Percentiles rank a stretch among this genome's conserved stretches.
Evolutionary conservation across 2,329 filamentous ascomycete genomes (phyloP).

Genomic region (Aspergillus transmontanensis): DNA sequence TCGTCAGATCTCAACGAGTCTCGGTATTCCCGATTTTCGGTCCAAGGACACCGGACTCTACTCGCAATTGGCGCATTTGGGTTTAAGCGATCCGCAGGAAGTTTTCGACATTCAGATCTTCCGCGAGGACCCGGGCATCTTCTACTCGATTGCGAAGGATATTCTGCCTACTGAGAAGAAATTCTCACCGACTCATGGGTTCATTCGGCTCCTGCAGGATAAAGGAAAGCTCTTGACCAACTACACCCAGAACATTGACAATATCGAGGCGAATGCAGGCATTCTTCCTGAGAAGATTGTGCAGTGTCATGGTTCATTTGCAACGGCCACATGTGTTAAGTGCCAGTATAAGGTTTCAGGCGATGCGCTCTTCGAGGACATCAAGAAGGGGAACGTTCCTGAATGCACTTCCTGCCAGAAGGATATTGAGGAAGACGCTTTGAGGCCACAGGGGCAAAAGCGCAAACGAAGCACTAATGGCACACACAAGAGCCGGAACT

Average conservation of each 20-base stretch:
- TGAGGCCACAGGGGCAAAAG: conserved; percentile 52
- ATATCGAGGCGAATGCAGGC: conserved; percentile 85
- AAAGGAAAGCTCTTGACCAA: conserved; percentile 90
- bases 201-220: conserved; percentile 86
- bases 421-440: conserved; percentile 47
- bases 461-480: conserved; percentile 56
- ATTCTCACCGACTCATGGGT: conserved; percentile 90
- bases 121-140: conserved; percentile 80
- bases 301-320: conserved; percentile 96
- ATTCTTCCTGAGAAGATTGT: conserved; percentile 80
- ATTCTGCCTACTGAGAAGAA: conserved; percentile 79
- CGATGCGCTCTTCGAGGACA: conserved; percentile 75
- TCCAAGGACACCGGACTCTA: conserved; percentile 93
- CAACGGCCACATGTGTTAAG: conserved; percentile 83
- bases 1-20: conserved; percentile 78
- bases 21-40: conserved; percentile 96
- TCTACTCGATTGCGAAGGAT: conserved; percentile 88
- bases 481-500: conserved; percentile 55
- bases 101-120: conserved; percentile 93
- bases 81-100: conserved; percentile 82
- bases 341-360: conserved; percentile 76
- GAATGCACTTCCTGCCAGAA: conserved; percentile 72
- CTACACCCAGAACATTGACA: conserved; percentile 99
- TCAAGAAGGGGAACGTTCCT: conserved; percentile 75
- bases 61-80: conserved; percentile 76